Base-by-base conservation (phyloP, 164 flowering plant species). In the Vitis labrusca region DNA sequence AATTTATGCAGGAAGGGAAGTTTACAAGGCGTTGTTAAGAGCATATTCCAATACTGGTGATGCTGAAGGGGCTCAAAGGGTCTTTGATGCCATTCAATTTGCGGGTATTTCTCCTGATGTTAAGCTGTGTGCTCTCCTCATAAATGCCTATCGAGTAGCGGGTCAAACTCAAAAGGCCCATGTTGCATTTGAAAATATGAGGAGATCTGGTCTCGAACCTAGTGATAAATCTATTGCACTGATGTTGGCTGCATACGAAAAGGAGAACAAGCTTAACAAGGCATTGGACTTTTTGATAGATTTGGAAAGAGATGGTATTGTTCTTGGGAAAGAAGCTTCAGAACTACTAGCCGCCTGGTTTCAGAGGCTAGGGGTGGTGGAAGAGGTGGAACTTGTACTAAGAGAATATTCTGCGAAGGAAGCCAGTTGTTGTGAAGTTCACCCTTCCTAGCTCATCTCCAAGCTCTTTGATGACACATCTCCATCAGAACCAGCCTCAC, bases 1-100 rank as follows among this genome's bases (percentile, higher is more conserved):
- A 50, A 76, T 88, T 15, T 80, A 74, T 69, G 92, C 94, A 0
- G 93, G 92, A 32, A 82, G 77, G 23, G 98, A 95, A 81, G 89
- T 95, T 13, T 92, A 86, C 79, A 95, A 95, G 78, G 98, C 98
- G n/a, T 69, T 93, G 72, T 70, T 95, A 59, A 87, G 99, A 77
- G 86, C 91, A 17, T 93, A 93, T 75, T 92, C 98, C 50, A 80
- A 77, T 78, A 59, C 8, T 10, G 96, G 98, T 53, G 83, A 95
- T 72, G 29, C 80, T 14, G 72, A 76, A 74, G 94, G 92, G 68
- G 93, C 98, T 66, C 93, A 95, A 73, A 88, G 96, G 70, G 85
- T 93, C 49, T 93, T 93, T 50, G 81, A 90, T 68, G 82, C 87
- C 6, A 81, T 90, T 69, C 99, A 93, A 73, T 72, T 88, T 56